Percentiles rank a stretch among this genome's conserved stretches.
Evolutionary conservation across 2,329 filamentous ascomycete species (phyloP).

Genomic region (Alternaria conjuncta): DNA sequence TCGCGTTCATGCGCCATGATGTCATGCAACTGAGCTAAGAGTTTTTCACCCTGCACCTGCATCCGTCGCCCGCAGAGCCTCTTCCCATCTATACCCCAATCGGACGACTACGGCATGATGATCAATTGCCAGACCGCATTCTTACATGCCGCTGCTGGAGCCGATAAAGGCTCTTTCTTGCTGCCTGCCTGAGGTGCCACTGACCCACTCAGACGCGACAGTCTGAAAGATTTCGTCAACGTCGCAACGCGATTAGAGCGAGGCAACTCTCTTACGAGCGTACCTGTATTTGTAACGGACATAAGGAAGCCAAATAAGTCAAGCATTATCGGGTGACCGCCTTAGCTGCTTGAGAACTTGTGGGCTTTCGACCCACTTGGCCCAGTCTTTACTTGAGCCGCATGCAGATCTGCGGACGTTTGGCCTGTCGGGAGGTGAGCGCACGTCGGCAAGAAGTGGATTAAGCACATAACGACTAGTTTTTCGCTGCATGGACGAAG

Average conservation of each 20-base stretch:
- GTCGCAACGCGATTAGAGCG: not conserved
- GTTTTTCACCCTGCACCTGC: constrained; percentile 3
- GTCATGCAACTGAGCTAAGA: constrained; percentile 4
- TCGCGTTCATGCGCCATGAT: constrained; percentile 8
- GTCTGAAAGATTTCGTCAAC: not conserved
- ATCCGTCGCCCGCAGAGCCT: constrained; percentile 8
- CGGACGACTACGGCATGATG: constrained; percentile 7
- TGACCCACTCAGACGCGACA: not conserved
- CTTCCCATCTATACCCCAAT: constrained; percentile 7
- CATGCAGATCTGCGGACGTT: constrained; percentile 10
- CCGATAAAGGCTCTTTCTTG: not conserved
- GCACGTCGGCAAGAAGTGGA: constrained; percentile 6
- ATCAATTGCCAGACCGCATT: not conserved
- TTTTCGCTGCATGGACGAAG: constrained; percentile 10
- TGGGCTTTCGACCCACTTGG: constrained; percentile 1
- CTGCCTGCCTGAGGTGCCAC: not conserved
- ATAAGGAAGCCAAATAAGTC: not conserved
- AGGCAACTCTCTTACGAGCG: not conserved
- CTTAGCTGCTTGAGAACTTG: not conserved
- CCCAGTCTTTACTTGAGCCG: constrained; percentile 12
- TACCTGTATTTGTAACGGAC: not conserved
- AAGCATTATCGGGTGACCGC: not conserved
- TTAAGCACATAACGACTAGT: not conserved
- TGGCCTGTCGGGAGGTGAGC: constrained; percentile 1
- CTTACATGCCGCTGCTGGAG: not conserved